Evolutionary conservation across 2,329 filamentous ascomycete species (phyloP).

Genomic region (Seiridium unicorne): DNA sequence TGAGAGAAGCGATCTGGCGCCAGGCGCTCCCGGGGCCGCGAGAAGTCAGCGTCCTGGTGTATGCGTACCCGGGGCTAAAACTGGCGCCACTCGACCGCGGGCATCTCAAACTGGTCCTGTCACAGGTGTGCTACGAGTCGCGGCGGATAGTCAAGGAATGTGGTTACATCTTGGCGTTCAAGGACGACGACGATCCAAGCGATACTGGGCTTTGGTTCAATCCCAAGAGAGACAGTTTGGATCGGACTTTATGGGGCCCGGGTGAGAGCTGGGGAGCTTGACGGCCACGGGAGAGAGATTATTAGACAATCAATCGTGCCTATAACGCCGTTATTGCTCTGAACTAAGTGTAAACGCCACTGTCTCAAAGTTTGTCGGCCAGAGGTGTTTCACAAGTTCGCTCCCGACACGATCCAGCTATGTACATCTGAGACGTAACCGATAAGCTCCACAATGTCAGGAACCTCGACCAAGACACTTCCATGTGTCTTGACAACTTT

Average conservation of each 20-base stretch:
- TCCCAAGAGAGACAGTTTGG: constrained; percentile 19
- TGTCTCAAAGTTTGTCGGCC: too few relatives aligned
- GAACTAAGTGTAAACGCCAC: too few relatives aligned
- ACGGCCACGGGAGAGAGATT: neutral
- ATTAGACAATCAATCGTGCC: too few relatives aligned
- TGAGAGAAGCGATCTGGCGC: constrained; percentile 26
- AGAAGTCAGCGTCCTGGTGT: constrained; percentile 21
- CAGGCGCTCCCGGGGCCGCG: constrained; percentile 22
- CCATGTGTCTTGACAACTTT: too few relatives aligned
- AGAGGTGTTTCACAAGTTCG: too few relatives aligned
- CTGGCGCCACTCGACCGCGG: constrained; percentile 22
- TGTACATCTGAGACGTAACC: too few relatives aligned
- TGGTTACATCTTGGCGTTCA: constrained; percentile 24
- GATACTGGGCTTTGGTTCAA: constrained; percentile 27
- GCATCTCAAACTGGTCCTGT: constrained; percentile 20
- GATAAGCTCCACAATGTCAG: too few relatives aligned
- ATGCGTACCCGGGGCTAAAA: constrained; percentile 18
- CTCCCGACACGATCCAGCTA: too few relatives aligned
- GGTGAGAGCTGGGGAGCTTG: constrained; percentile 13
- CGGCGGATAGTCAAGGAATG: constrained; percentile 21
- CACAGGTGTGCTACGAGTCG: constrained; percentile 25
- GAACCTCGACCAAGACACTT: too few relatives aligned
- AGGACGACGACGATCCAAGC: constrained; percentile 20
- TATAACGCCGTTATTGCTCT: too few relatives aligned
- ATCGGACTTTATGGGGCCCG: constrained; percentile 24